A percentile compares a stretch with the other conserved stretches of the same genome.
phyloP scores from a whole-genome alignment of 768 basidiomycete species.

The Pisolithus marmoratus region DNA sequence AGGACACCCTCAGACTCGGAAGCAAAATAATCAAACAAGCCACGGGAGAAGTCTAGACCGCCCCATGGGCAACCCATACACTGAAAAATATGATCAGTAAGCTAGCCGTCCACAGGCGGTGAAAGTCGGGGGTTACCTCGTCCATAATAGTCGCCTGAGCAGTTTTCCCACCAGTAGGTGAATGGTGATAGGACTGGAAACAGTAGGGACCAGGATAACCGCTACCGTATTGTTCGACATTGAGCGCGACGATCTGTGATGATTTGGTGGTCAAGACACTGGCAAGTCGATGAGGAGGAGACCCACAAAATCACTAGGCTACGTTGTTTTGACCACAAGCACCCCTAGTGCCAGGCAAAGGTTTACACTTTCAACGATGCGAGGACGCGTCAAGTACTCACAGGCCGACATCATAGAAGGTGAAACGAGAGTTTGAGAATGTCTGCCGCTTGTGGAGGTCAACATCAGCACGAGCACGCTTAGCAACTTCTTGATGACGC shows the following conservation, averaged over 20 bases:
- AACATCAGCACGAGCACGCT: constrained; percentile 39
- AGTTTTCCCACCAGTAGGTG: constrained; percentile 53
- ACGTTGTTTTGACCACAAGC: constrained; percentile 45
- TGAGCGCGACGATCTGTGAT: constrained; percentile 50
- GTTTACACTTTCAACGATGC: constrained; percentile 6
- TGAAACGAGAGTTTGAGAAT: constrained; percentile 36
- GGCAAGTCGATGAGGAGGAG: neutral
- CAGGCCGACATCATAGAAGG: constrained; percentile 55
- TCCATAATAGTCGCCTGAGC: constrained; percentile 57
- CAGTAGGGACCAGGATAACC: constrained; percentile 66
- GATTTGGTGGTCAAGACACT: neutral
- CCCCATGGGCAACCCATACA: constrained; percentile 62
- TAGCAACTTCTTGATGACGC: constrained; percentile 46
- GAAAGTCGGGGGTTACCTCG: constrained; percentile 34
- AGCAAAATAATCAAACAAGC: constrained; percentile 63
- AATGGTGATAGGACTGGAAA: constrained; percentile 56
- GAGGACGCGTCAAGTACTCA: constrained; percentile 22
- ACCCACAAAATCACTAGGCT: constrained; percentile 41
- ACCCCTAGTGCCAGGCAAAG: constrained; percentile 34
- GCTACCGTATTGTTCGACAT: constrained; percentile 46
- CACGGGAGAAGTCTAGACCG: constrained; percentile 63
- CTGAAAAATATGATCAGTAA: constrained; percentile 25
- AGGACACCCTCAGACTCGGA: constrained; percentile 44
- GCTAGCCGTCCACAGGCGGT: neutral
- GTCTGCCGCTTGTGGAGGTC: constrained; percentile 33